Percentiles rank a stretch among this genome's conserved stretches.
These are phyloP conservation scores for Pichia gijzeniarum DNA, from an alignment of 805 yeast species.

Conservation along the genomic window DNA sequence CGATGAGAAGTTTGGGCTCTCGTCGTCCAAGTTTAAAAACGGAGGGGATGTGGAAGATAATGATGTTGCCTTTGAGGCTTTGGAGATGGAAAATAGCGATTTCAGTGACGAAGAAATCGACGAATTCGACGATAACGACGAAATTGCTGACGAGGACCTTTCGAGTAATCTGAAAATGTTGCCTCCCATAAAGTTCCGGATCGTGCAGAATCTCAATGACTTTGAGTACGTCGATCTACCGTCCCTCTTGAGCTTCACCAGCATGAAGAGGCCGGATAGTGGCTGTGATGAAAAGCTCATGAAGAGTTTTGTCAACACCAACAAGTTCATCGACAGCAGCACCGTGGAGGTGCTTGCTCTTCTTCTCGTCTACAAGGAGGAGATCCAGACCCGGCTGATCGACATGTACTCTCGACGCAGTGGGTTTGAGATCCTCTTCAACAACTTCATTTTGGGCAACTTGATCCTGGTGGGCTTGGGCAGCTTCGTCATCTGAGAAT, in stretches of 20 bases:
- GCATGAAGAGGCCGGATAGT: slow-evolving; percentile 10
- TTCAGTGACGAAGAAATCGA: slow-evolving; percentile 10
- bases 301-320: slow-evolving; percentile 24
- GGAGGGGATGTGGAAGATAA: slow-evolving; percentile 6
- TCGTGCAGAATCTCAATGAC: slow-evolving; percentile 39
- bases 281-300: slow-evolving; percentile 12
- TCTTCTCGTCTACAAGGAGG: slow-evolving; percentile 29
- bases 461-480: slow-evolving; percentile 34
- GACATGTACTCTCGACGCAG: slow-evolving; percentile 28
- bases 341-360: slow-evolving; percentile 25
- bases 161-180: slow-evolving; percentile 11
- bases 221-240: slow-evolving; percentile 34
- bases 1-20: slow-evolving; percentile 31
- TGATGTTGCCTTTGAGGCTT: slow-evolving; percentile 10
- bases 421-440: slow-evolving; percentile 32
- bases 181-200: slow-evolving; percentile 36
- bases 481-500: slow-evolving; percentile 31
- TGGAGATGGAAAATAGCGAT: not conserved
- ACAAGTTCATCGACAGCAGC: slow-evolving; percentile 26
- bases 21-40: slow-evolving; percentile 13
- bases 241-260: slow-evolving; percentile 19
- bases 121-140: slow-evolving; percentile 22
- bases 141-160: slow-evolving; percentile 15
- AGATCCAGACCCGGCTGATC: slow-evolving; percentile 25
- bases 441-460: slow-evolving; percentile 34